phyloP scores from a whole-genome alignment of 164 flowering plant species.

The Tinospora cordifolia region DNA sequence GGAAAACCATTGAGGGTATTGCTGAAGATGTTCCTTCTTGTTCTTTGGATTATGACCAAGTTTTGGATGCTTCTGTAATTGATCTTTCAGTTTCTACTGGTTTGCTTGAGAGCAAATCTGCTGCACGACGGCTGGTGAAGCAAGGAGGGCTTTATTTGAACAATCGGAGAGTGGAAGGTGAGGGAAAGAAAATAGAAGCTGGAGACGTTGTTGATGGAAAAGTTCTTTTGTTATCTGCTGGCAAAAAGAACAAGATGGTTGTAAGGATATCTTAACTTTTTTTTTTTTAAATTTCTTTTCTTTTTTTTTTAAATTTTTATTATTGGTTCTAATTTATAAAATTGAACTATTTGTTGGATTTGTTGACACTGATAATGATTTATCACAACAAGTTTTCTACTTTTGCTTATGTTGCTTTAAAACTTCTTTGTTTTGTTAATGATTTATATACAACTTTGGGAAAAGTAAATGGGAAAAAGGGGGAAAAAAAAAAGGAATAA shows the following conservation, averaged over 20 bases:
- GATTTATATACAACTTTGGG: too few species aligned
- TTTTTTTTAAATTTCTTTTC: too few species aligned
- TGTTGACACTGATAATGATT: not conserved
- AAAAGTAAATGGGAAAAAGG: too few species aligned
- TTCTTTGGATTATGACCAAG: constrained; percentile 7
- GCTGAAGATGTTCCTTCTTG: constrained; percentile 12
- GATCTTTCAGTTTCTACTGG: constrained; percentile 13
- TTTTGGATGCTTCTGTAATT: constrained; percentile 7
- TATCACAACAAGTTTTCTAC: too few species aligned
- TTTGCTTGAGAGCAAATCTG: constrained; percentile 10
- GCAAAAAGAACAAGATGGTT: constrained; percentile 13
- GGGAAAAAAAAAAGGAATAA: not conserved
- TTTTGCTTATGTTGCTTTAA: too few species aligned
- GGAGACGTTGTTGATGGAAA: constrained; percentile 13
- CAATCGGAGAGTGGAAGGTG: not conserved
- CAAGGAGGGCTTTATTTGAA: constrained; percentile 14
- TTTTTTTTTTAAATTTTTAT: too few species aligned
- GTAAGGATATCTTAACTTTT: constrained; percentile 6
- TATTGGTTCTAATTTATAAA: not conserved
- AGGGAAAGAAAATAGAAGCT: constrained; percentile 3
- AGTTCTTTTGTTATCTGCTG: constrained; percentile 12
- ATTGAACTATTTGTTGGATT: not conserved
- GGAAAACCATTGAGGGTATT: constrained; percentile 12
- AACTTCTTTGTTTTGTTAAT: too few species aligned
- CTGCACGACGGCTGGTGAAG: constrained; percentile 2